Conservation (phyloP, 768 basidiomycete genomes). For the Suillus tomentosus region DNA sequence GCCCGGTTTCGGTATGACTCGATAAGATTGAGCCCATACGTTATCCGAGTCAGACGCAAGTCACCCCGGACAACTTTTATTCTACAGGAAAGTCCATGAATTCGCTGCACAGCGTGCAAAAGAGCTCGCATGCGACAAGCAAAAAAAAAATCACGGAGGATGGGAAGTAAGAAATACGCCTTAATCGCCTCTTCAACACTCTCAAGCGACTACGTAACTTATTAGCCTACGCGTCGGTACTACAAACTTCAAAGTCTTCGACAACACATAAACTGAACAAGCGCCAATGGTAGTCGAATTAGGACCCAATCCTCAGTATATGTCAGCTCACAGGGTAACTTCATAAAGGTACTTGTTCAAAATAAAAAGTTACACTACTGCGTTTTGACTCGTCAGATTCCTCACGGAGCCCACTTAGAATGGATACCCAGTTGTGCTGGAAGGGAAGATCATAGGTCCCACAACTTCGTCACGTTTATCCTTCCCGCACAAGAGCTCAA, state of each 20-base stretch:
- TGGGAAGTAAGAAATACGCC: constrained; percentile 13
- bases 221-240: neutral
- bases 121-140: constrained; percentile 28
- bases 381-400: neutral
- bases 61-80: constrained; percentile 17
- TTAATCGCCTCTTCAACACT: constrained; percentile 19
- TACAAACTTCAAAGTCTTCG: neutral
- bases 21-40: constrained; percentile 17
- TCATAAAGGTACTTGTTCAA: neutral
- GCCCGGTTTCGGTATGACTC: constrained; percentile 29
- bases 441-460: constrained; percentile 73
- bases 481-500: constrained; percentile 67
- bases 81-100: constrained; percentile 23
- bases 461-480: constrained; percentile 62
- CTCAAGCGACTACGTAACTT: constrained; percentile 22
- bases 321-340: neutral
- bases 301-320: neutral
- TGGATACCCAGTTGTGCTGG: constrained; percentile 44
- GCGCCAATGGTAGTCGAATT: neutral
- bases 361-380: neutral
- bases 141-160: constrained; percentile 10
- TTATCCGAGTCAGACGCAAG: constrained; percentile 23
- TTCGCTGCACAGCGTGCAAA: constrained; percentile 28
- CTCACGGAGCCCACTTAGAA: constrained; percentile 15
- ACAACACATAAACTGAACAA: neutral